A percentile compares a stretch with the other conserved stretches of the same genome.
phyloP scores from a whole-genome alignment of 495 filamentous ascomycete species.

The Bathelium albidoporum region DNA sequence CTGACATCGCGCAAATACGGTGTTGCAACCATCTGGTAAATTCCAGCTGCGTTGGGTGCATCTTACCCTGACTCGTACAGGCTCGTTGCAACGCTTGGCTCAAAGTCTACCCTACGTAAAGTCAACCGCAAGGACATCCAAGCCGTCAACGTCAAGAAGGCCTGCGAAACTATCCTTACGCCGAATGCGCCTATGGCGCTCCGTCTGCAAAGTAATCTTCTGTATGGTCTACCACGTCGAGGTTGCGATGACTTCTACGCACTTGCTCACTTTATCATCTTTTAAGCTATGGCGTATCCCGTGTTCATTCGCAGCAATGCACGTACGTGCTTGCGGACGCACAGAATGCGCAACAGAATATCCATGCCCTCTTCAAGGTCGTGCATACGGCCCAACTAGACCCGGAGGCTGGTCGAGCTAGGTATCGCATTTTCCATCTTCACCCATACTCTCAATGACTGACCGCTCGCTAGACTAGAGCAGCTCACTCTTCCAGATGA shows the following conservation, averaged over 20 bases:
- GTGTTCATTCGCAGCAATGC: slow-evolving; percentile 79
- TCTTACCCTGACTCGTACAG: slow-evolving; percentile 33
- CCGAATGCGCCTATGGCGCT: slow-evolving; percentile 84
- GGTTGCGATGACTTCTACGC: not conserved
- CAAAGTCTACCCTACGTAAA: slow-evolving; percentile 59
- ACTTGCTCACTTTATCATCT: not conserved
- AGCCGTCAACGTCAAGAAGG: slow-evolving; percentile 74
- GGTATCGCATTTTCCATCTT: slow-evolving; percentile 39
- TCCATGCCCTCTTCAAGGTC: slow-evolving; percentile 52
- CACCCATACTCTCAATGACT: not conserved
- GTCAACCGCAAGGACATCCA: slow-evolving; percentile 81
- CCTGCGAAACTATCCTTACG: slow-evolving; percentile 74
- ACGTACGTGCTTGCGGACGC: slow-evolving; percentile 74
- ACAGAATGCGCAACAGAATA: slow-evolving; percentile 61
- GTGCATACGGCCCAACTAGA: slow-evolving; percentile 52
- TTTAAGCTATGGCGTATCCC: slow-evolving; percentile 63
- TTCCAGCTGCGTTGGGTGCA: not conserved
- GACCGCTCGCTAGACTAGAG: slow-evolving; percentile 48
- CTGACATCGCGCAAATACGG: slow-evolving; percentile 82
- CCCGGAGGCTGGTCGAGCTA: slow-evolving; percentile 57
- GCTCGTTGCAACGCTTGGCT: slow-evolving; percentile 84
- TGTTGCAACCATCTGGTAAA: slow-evolving; percentile 88
- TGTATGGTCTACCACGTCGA: slow-evolving; percentile 36
- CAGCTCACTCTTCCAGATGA: slow-evolving; percentile 75
- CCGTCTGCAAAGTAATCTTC: slow-evolving; percentile 80